These are phyloP conservation scores for Fusarium anguioides DNA, from an alignment of 2,329 filamentous ascomycete genomes.

Conservation along the genomic window DNA sequence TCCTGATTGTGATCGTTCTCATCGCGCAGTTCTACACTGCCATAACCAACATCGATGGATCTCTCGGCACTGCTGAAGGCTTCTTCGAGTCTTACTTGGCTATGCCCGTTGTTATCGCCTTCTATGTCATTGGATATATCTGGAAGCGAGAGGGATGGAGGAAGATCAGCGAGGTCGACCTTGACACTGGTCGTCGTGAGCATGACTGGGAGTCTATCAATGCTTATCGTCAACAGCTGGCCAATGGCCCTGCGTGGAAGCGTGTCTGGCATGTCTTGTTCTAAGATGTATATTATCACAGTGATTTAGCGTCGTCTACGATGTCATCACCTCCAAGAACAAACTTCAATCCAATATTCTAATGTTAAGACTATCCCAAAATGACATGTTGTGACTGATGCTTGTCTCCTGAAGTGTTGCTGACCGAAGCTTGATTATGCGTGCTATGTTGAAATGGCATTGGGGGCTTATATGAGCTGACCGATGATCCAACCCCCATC, in stretches of 20 bases:
- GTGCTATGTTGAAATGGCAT: background rate
- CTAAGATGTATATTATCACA: slow-evolving; percentile 6
- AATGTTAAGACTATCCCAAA: background rate
- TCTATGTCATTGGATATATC: slow-evolving; percentile 66
- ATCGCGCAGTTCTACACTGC: slow-evolving; percentile 66
- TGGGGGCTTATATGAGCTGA: background rate
- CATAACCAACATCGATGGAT: slow-evolving; percentile 52
- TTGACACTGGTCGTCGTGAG: slow-evolving; percentile 72
- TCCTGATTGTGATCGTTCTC: slow-evolving; percentile 66
- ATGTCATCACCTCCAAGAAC: background rate
- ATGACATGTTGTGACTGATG: background rate
- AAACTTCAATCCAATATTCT: background rate
- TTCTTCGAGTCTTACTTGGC: slow-evolving; percentile 68
- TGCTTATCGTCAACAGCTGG: slow-evolving; percentile 57
- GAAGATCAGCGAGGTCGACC: slow-evolving; percentile 69
- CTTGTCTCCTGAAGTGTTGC: background rate
- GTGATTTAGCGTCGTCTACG: background rate
- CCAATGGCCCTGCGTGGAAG: slow-evolving; percentile 60
- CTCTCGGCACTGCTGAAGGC: slow-evolving; percentile 47
- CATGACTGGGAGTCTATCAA: slow-evolving; percentile 71
- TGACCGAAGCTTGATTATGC: no score
- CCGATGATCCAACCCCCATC: no score
- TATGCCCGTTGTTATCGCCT: slow-evolving; percentile 63
- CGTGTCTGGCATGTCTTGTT: slow-evolving; percentile 49
- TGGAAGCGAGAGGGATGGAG: slow-evolving; percentile 74